A percentile compares a stretch with the other conserved stretches of the same genome.
Conservation (phyloP, 2,329 filamentous ascomycete species). For the Stachybotrys elegans region DNA sequence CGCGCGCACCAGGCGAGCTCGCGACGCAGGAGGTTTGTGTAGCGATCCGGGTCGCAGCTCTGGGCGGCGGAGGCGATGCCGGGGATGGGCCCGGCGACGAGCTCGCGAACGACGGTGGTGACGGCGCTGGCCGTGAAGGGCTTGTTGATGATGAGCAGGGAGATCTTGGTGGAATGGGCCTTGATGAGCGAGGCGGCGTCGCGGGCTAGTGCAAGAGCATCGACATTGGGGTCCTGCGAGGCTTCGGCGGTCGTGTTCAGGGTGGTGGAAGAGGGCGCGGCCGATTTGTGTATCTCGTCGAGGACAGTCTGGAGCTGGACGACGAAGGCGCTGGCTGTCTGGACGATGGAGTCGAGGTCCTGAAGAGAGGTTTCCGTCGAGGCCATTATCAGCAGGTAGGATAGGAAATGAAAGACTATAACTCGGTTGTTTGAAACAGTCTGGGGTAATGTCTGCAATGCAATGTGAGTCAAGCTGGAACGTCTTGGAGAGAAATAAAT, state of each 20-base stretch:
- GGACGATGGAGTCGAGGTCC: slow-evolving; percentile 31
- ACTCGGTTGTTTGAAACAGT: too few relatives aligned
- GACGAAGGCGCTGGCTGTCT: slow-evolving; percentile 32
- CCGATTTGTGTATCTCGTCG: slow-evolving; percentile 29
- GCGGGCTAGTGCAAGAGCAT: slow-evolving; percentile 63
- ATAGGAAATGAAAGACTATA: too few relatives aligned
- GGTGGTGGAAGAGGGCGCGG: slow-evolving; percentile 11
- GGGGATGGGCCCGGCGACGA: slow-evolving; percentile 69
- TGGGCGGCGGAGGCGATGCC: slow-evolving; percentile 68
- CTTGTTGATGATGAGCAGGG: slow-evolving; percentile 77
- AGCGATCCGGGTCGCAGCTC: slow-evolving; percentile 54
- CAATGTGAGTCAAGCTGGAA: too few relatives aligned
- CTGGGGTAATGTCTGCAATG: too few relatives aligned
- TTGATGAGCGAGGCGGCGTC: slow-evolving; percentile 69
- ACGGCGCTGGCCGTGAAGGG: slow-evolving; percentile 81
- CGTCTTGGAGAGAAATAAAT: too few relatives aligned
- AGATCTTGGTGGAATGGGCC: slow-evolving; percentile 83
- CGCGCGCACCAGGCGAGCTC: slow-evolving; percentile 59
- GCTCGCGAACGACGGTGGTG: slow-evolving; percentile 61
- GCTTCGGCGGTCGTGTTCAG: slow-evolving; percentile 4
- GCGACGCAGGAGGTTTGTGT: slow-evolving; percentile 57
- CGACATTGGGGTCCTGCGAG: slow-evolving; percentile 25
- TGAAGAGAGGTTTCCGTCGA: too few relatives aligned
- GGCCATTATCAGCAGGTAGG: too few relatives aligned
- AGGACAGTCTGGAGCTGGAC: slow-evolving; percentile 38